Percentiles rank a stretch among this genome's conserved stretches.
phyloP scores from a whole-genome alignment of 1,139 yeast genomes.

The Yarrowia galli region DNA sequence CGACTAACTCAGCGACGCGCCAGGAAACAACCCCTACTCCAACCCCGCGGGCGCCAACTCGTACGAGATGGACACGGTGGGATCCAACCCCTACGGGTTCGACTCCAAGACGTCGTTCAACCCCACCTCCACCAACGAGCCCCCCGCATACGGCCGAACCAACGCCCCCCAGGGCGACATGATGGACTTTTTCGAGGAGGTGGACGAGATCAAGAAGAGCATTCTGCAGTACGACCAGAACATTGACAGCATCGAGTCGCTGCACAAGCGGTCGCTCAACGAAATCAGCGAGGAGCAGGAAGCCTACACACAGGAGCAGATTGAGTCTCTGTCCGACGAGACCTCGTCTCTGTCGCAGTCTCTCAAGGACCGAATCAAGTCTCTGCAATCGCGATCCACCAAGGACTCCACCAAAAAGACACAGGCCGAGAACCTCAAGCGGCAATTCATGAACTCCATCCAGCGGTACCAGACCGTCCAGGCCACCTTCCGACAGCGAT shows the following conservation, averaged over 20 bases:
- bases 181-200: constrained; percentile 79
- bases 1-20: constrained; percentile 28
- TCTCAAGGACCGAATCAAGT: constrained; percentile 77
- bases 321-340: constrained; percentile 78
- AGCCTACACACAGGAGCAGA: constrained; percentile 72
- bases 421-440: constrained; percentile 90
- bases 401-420: constrained; percentile 79
- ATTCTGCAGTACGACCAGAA: constrained; percentile 81
- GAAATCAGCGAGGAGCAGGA: constrained; percentile 82
- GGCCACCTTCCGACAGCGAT: constrained; percentile 83
- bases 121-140: constrained; percentile 23
- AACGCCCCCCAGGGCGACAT: constrained; percentile 58
- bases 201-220: constrained; percentile 80
- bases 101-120: constrained; percentile 21
- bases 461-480: constrained; percentile 88
- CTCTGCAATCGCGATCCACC: constrained; percentile 74
- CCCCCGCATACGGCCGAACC: constrained; percentile 25
- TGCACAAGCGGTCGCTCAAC: constrained; percentile 82
- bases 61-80: constrained; percentile 38
- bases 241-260: constrained; percentile 77
- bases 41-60: constrained; percentile 37
- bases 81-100: constrained; percentile 35
- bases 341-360: constrained; percentile 78
- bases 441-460: constrained; percentile 82
- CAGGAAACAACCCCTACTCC: constrained; percentile 39